Percentiles rank a stretch among this genome's conserved stretches.
Evolutionary conservation across 805 yeast species (phyloP).

Genomic region (Zygosaccharomyces bailii): DNA sequence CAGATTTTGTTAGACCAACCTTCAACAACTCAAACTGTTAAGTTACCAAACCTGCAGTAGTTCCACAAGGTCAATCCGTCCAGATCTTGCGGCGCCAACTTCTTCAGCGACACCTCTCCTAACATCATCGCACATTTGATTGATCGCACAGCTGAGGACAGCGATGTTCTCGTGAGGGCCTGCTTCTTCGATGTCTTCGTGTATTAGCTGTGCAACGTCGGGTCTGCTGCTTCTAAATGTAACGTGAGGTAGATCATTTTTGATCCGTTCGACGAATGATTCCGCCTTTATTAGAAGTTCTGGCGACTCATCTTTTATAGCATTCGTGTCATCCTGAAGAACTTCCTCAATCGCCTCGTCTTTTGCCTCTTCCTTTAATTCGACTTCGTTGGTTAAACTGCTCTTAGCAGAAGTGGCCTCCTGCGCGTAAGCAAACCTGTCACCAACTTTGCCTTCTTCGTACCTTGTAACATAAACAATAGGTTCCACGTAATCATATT

Average conservation of each 20-base stretch:
- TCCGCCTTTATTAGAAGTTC: background rate
- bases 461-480: slow-evolving; percentile 56
- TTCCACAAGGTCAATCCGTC: slow-evolving; percentile 53
- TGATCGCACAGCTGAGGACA: slow-evolving; percentile 54
- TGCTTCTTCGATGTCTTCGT: slow-evolving; percentile 38
- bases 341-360: slow-evolving; percentile 7
- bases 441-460: slow-evolving; percentile 18
- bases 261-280: slow-evolving; percentile 11
- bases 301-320: slow-evolving; percentile 16
- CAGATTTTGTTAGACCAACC: no score
- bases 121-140: slow-evolving; percentile 49
- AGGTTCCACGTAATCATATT: slow-evolving; percentile 15
- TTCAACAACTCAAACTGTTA: no score
- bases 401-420: background rate
- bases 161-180: slow-evolving; percentile 40
- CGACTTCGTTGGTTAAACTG: background rate
- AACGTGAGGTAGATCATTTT: slow-evolving; percentile 34
- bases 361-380: background rate
- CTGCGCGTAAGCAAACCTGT: slow-evolving; percentile 6
- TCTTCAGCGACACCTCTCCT: slow-evolving; percentile 42
- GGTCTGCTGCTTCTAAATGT: slow-evolving; percentile 47
- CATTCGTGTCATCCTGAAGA: slow-evolving; percentile 7
- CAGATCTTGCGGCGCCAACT: slow-evolving; percentile 27
- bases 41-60: slow-evolving; percentile 29
- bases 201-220: slow-evolving; percentile 37